These are phyloP conservation scores for Xylariaceae sp. DNA, from an alignment of 2,329 filamentous ascomycete genomes.

Conservation along the genomic window DNA sequence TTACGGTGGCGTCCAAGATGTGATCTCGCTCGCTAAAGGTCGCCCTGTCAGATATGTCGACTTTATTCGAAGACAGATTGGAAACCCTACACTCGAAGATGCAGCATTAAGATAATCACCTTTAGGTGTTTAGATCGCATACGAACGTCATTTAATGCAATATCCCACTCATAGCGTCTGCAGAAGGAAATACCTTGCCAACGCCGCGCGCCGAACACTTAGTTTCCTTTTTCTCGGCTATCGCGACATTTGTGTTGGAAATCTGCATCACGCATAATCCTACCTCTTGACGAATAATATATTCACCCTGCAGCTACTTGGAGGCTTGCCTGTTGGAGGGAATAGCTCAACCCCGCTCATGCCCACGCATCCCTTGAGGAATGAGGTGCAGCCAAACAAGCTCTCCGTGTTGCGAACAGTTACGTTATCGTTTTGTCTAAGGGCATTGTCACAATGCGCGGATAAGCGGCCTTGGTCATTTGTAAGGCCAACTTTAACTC, in stretches of 20 bases:
- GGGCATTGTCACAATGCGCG: neutral
- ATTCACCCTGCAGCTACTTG: conserved; percentile 12
- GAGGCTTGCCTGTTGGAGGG: conserved; percentile 6
- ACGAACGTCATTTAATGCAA: neutral
- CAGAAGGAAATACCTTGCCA: neutral
- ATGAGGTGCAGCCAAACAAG: too few species aligned
- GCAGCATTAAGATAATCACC: conserved; percentile 5
- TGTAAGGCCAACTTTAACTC: neutral
- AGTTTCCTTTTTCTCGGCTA: conserved; percentile 4
- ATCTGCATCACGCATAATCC: neutral
- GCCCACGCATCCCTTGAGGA: neutral
- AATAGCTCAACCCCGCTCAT: conserved; percentile 8
- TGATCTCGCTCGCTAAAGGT: conserved; percentile 70
- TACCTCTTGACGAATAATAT: conserved; percentile 11
- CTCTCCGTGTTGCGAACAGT: too few species aligned
- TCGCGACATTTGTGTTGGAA: conserved; percentile 8
- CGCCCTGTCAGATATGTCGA: conserved; percentile 78
- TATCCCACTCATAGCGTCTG: neutral
- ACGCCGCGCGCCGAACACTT: neutral
- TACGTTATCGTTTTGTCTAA: neutral
- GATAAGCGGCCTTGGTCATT: conserved; percentile 14
- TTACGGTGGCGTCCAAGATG: conserved; percentile 84
- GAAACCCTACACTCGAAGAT: conserved; percentile 32
- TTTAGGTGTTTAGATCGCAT: neutral
- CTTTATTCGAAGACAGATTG: conserved; percentile 59